A percentile compares a stretch with the other conserved stretches of the same genome.
These are phyloP conservation scores for Epithemia pelagica DNA, from an alignment of 108 stramenopile genomes.

Conservation along the genomic window DNA sequence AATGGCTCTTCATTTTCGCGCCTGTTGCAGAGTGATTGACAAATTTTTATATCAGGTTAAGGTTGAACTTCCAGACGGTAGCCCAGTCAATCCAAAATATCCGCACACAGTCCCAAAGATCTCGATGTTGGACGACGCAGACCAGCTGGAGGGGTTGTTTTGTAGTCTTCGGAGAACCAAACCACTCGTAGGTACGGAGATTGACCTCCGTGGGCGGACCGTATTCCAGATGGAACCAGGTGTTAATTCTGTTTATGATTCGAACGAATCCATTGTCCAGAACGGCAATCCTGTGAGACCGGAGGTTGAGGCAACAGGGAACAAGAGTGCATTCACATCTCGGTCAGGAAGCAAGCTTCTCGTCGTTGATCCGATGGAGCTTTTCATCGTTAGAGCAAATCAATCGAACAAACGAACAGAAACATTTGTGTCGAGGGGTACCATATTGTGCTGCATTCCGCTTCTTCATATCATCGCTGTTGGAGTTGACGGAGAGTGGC, in stretches of 20 bases:
- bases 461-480: slow-evolving; percentile 58
- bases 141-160: slow-evolving; percentile 43
- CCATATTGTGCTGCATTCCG: slow-evolving; percentile 39
- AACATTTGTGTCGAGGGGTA: slow-evolving; percentile 38
- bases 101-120: not conserved
- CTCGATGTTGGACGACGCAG: slow-evolving; percentile 34
- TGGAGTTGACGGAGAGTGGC: slow-evolving; percentile 51
- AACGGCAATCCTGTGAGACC: no score
- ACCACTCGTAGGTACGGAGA: slow-evolving; percentile 40
- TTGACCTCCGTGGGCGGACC: slow-evolving; percentile 66
- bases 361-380: slow-evolving; percentile 63
- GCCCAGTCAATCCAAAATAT: no score
- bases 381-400: slow-evolving; percentile 46
- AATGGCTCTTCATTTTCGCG: slow-evolving; percentile 53
- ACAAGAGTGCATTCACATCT: not conserved
- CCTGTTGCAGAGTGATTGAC: slow-evolving; percentile 36
- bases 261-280: no score
- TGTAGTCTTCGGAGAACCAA: slow-evolving; percentile 36
- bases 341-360: slow-evolving; percentile 18
- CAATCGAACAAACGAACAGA: slow-evolving; percentile 1
- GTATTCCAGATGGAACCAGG: slow-evolving; percentile 43
- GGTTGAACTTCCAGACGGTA: no score
- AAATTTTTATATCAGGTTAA: slow-evolving; percentile 8
- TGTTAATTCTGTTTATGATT: no score
- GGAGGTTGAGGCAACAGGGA: not conserved